These are phyloP conservation scores for Zhuliangozyma blackwelliae DNA, from an alignment of 1,139 yeast genomes.

Conservation along the genomic window DNA sequence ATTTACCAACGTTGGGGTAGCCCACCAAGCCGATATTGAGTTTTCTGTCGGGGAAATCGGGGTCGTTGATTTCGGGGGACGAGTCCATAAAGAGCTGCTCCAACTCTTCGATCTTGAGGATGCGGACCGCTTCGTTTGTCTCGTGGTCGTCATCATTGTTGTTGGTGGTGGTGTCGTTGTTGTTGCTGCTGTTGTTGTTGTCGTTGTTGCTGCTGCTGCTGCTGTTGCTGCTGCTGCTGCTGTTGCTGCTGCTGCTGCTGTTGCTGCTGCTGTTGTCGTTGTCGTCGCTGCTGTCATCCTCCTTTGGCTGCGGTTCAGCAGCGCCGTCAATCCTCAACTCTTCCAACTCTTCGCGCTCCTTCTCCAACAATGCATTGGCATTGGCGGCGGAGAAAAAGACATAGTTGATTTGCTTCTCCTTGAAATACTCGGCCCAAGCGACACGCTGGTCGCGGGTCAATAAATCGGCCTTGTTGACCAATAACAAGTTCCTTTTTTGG, in stretches of 20 bases:
- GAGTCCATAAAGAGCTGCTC: slow-evolving; percentile 75
- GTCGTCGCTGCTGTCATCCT: not conserved
- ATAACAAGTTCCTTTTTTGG: slow-evolving; percentile 67
- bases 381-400: slow-evolving; percentile 91
- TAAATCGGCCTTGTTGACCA: slow-evolving; percentile 93
- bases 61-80: slow-evolving; percentile 67
- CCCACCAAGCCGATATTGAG: slow-evolving; percentile 95
- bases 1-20: slow-evolving; percentile 94
- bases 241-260: slow-evolving; percentile 11
- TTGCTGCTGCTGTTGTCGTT: slow-evolving; percentile 8
- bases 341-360: slow-evolving; percentile 50
- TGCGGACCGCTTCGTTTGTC: slow-evolving; percentile 41
- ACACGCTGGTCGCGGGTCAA: slow-evolving; percentile 72
- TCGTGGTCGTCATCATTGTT: slow-evolving; percentile 10
- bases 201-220: slow-evolving; percentile 7
- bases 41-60: slow-evolving; percentile 55
- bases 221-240: slow-evolving; percentile 10
- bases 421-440: slow-evolving; percentile 84
- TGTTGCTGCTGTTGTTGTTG: slow-evolving; percentile 10
- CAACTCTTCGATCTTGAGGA: slow-evolving; percentile 77
- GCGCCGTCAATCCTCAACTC: slow-evolving; percentile 19
- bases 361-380: slow-evolving; percentile 69
- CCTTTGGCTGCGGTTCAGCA: too few species aligned
- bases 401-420: slow-evolving; percentile 62
- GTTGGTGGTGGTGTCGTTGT: slow-evolving; percentile 13